Evolutionary conservation across 2,329 filamentous ascomycete species (phyloP), one percentile per base, ranked within the genome.

Genomic region (Neophaeococcomyces aloes): DNA sequence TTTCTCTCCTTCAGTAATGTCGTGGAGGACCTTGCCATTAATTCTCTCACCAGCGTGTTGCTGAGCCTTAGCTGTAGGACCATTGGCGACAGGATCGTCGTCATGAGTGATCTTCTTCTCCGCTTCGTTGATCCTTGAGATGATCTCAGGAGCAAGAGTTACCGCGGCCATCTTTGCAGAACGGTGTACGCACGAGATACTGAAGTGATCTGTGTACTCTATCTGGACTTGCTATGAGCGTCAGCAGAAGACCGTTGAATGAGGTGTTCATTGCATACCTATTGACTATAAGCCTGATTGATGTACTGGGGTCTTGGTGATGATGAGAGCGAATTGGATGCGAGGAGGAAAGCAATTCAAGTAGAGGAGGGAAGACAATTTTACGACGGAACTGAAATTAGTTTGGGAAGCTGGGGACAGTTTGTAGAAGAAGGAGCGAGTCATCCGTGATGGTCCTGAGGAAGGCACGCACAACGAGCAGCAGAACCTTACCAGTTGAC

Each of bases 1-100:
- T 42, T 61, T 61, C 55, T 68, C 64, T 8, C 61, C 65, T 31
- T 59, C 57, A 7, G 61, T 66, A 47, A 68, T 67, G 47, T 66
- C 63, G 46, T 61, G 58, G 2, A 67, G 50, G 36, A 59, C 56
- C 45, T 60, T 42, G 3, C 56, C 40, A 13, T 56, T 62, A 31
- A 66, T 58, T 32, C 52, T 44, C 38, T 61, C 56, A 13, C 53
- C 52, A 14, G 50, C 52, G 44, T 67, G 64, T 23, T 58, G 58
- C 49, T 69, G 65, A 1, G 65, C 64, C 32, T 58, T 57, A 2
- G 65, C 64, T 0, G 64, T 66, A 1, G 65, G 65, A 1, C 65
- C 65, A 8, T 59, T 59, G 35, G 56, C 54, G 3, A 60, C 55
- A 5, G 65, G 64, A 7, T 54, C 44, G 4, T 57, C 53, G 44